A percentile compares a stretch with the other conserved stretches of the same genome.
phyloP scores from a whole-genome alignment of 805 yeast genomes.

The Ogataea neopini region DNA sequence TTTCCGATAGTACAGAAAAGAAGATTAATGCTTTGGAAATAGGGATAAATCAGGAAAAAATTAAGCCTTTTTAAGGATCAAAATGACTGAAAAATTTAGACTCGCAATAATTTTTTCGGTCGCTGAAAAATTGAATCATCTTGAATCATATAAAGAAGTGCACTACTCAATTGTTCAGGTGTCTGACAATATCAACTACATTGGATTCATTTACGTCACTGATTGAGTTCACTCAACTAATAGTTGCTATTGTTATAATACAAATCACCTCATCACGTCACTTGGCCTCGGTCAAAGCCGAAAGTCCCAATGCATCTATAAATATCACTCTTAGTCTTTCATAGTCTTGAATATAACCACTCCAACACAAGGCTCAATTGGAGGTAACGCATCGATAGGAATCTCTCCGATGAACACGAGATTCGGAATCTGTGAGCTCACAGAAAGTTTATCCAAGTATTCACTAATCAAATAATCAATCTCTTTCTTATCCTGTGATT shows the following conservation, averaged over 20 bases:
- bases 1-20: background rate
- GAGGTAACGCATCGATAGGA: slow-evolving; percentile 14
- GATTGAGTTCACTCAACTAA: no score
- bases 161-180: background rate
- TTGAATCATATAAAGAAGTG: slow-evolving; percentile 9
- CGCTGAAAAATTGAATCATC: slow-evolving; percentile 15
- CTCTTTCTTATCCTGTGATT: slow-evolving; percentile 10
- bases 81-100: background rate
- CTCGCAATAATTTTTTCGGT: background rate
- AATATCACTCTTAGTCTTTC: background rate
- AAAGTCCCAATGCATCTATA: no score
- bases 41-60: background rate
- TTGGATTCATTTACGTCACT: no score
- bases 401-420: slow-evolving; percentile 20
- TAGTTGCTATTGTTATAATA: background rate
- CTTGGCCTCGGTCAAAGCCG: no score
- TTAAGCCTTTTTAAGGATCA: background rate
- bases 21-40: background rate
- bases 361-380: slow-evolving; percentile 24
- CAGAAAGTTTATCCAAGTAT: slow-evolving; percentile 17
- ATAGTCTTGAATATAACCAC: slow-evolving; percentile 20
- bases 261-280: background rate
- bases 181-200: background rate
- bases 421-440: slow-evolving; percentile 29
- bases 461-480: slow-evolving; percentile 15